These are phyloP conservation scores for Alternaria angustiovoidea DNA, from an alignment of 2,329 filamentous ascomycete species.

Conservation along the genomic window DNA sequence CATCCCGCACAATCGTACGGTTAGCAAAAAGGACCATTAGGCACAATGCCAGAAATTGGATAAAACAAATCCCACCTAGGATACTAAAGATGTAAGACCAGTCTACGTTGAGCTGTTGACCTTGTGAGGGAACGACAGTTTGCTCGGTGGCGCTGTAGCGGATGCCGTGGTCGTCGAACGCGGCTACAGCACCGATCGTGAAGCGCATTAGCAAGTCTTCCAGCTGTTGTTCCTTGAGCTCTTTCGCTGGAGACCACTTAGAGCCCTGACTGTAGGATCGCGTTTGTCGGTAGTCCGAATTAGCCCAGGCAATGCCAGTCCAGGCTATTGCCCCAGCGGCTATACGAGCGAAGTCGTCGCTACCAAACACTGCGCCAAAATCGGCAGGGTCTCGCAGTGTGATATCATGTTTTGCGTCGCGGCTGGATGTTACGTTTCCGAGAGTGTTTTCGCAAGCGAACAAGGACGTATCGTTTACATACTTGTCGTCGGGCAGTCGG, in stretches of 20 bases:
- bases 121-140: constrained; percentile 22
- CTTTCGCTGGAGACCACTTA: constrained; percentile 35
- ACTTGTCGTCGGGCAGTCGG: constrained; percentile 21
- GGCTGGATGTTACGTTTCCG: too few relatives aligned
- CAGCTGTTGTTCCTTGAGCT: constrained; percentile 14
- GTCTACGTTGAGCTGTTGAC: constrained; percentile 40
- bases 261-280: constrained; percentile 32
- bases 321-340: constrained; percentile 44
- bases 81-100: constrained; percentile 35
- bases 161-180: constrained; percentile 46
- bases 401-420: too few relatives aligned
- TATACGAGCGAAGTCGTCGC: constrained; percentile 37
- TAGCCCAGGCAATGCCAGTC: constrained; percentile 34
- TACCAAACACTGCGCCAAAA: constrained; percentile 10
- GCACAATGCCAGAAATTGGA: constrained; percentile 29
- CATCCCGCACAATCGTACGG: constrained; percentile 42
- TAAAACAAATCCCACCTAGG: constrained; percentile 23
- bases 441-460: too few relatives aligned
- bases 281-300: constrained; percentile 24
- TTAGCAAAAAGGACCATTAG: constrained; percentile 29
- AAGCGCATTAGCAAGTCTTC: constrained; percentile 40
- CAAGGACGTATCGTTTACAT: constrained; percentile 8
- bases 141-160: constrained; percentile 27
- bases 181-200: constrained; percentile 42
- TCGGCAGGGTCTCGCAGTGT: too few relatives aligned